Percentiles rank a stretch among this genome's conserved stretches.
phyloP scores from a whole-genome alignment of 345 rosid species.

The Bruguiera gymnorhiza region DNA sequence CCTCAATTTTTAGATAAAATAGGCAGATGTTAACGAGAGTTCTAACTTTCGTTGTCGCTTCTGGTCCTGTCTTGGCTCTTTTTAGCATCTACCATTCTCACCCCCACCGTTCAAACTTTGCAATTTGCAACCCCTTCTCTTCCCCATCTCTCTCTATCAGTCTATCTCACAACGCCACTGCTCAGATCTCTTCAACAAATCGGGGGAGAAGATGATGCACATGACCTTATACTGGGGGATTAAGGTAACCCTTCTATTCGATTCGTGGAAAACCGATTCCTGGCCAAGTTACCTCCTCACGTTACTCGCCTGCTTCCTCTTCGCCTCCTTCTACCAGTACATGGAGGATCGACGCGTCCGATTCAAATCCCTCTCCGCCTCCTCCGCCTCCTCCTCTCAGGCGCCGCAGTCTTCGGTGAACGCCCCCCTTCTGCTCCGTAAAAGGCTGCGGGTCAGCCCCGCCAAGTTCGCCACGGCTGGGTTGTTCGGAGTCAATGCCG shows the following conservation, averaged over 20 bases:
- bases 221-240: constrained; percentile 35
- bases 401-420: not conserved
- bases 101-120: too few relatives aligned
- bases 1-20: too few relatives aligned
- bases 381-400: not conserved
- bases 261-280: constrained; percentile 28
- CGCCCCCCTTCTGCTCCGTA: constrained; percentile 12
- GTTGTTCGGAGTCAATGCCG: constrained; percentile 25
- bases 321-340: constrained; percentile 31
- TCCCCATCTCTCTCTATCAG: not conserved
- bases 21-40: too few relatives aligned
- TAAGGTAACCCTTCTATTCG: constrained; percentile 25
- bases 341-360: constrained; percentile 31
- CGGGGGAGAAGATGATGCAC: constrained; percentile 27
- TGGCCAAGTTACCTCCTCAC: constrained; percentile 22
- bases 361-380: constrained; percentile 16
- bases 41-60: too few relatives aligned
- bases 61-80: too few relatives aligned
- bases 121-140: too few relatives aligned
- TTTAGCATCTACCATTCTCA: too few relatives aligned
- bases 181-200: not conserved
- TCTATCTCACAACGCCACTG: not conserved
- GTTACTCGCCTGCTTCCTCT: constrained; percentile 25
- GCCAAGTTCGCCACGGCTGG: constrained; percentile 11
- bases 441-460: constrained; percentile 2